Evolutionary conservation across 768 basidiomycete species (phyloP).

Genomic region (Auricularia heimuer): DNA sequence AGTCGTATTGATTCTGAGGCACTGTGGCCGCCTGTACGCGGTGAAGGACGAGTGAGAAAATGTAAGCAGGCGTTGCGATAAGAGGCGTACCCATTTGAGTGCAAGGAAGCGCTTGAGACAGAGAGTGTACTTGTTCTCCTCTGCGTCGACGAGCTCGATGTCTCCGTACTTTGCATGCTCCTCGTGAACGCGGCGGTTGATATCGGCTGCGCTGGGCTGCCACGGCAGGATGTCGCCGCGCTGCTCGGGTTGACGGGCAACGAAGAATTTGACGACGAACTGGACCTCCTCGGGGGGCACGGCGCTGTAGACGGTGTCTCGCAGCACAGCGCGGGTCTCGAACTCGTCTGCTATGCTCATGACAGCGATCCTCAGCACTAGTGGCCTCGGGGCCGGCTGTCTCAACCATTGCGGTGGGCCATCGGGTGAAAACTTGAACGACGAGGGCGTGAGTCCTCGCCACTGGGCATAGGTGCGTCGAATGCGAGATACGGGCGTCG

Average conservation of each 20-base stretch:
- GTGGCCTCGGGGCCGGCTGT: neutral
- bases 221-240: neutral
- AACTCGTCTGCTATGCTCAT: neutral
- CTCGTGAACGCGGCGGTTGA: neutral
- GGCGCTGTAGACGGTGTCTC: neutral
- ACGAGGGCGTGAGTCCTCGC: neutral
- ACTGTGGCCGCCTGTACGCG: neutral
- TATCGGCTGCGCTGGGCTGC: neutral
- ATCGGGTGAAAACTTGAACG: neutral
- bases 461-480: neutral
- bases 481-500: neutral
- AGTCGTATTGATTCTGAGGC: neutral
- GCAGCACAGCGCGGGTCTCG: neutral
- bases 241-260: neutral
- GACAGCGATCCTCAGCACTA: neutral
- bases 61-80: neutral
- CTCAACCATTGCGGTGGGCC: neutral
- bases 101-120: neutral
- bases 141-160: neutral
- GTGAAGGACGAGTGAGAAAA: neutral
- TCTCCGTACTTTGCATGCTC: neutral
- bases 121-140: neutral
- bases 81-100: neutral
- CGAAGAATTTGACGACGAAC: neutral
- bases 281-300: neutral